Conservation (phyloP, 1,284 basidiomycete genomes). For the Vanrija sp. region DNA sequence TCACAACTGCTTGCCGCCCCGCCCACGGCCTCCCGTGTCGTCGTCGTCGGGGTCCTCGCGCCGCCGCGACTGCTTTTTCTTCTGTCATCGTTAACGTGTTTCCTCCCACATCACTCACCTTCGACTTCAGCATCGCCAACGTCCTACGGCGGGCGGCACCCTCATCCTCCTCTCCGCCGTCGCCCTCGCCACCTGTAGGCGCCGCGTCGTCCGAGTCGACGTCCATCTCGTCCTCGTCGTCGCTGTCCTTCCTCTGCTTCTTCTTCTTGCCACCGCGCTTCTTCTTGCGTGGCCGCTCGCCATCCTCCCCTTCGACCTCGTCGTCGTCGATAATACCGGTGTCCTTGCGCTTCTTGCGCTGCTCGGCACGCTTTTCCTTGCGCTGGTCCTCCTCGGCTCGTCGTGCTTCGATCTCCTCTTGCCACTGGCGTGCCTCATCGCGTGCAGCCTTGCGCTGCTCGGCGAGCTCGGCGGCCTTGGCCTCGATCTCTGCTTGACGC, state of each 20-base stretch:
- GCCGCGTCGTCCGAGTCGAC: constrained; percentile 4
- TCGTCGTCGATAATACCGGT: constrained; percentile 28
- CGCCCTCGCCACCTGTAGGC: constrained; percentile 10
- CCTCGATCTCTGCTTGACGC: constrained; percentile 49
- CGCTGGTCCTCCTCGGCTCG: constrained; percentile 48
- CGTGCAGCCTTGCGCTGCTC: constrained; percentile 67
- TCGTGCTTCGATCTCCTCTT: constrained; percentile 46
- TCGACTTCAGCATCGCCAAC: constrained; percentile 30
- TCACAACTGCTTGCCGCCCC: constrained; percentile 34
- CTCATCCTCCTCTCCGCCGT: constrained; percentile 17
- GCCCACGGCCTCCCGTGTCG: constrained; percentile 27
- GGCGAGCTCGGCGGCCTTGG: constrained; percentile 65
- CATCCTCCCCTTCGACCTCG: constrained; percentile 24
- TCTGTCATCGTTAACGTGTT: constrained; percentile 9
- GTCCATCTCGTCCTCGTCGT: constrained; percentile 26
- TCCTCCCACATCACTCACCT: constrained; percentile 2
- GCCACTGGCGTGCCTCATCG: constrained; percentile 65
- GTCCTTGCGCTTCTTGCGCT: constrained; percentile 41
- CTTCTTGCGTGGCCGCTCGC: constrained; percentile 17
- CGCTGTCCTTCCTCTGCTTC: constrained; percentile 27
- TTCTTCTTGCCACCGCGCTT: constrained; percentile 24
- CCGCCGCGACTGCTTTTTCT: constrained; percentile 4
- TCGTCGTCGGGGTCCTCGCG: constrained; percentile 36
- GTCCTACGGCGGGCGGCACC: constrained; percentile 15
- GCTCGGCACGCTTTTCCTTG: constrained; percentile 36